These are phyloP conservation scores for Chytriomyces hyalinus DNA, from an alignment of 192 early-diverging fungal species.

Conservation along the genomic window DNA sequence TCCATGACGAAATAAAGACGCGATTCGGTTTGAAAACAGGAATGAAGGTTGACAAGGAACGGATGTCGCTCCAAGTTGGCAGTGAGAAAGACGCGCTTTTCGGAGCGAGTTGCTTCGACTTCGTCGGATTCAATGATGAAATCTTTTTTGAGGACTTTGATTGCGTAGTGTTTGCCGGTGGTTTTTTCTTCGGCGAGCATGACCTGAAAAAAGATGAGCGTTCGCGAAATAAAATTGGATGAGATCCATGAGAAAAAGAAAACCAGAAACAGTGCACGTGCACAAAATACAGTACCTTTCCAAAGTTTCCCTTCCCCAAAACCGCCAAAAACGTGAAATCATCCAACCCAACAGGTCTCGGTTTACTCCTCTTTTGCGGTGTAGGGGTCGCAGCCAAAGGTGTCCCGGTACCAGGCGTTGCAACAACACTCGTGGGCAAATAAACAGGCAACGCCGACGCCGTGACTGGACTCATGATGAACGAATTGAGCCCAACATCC, in stretches of 20 bases:
- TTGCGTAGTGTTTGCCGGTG: slow-evolving; percentile 83
- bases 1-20: slow-evolving; percentile 94
- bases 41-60: slow-evolving; percentile 74
- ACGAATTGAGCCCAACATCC: background rate
- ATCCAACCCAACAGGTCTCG: slow-evolving; percentile 77
- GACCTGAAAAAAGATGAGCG: slow-evolving; percentile 49
- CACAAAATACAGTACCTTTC: slow-evolving; percentile 68
- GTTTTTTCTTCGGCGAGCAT: slow-evolving; percentile 95
- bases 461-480: background rate
- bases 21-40: slow-evolving; percentile 33
- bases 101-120: slow-evolving; percentile 91
- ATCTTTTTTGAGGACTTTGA: slow-evolving; percentile 98
- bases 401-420: slow-evolving; percentile 2
- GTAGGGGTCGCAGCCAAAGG: background rate
- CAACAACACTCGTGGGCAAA: slow-evolving; percentile 5
- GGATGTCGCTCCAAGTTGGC: slow-evolving; percentile 92
- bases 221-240: background rate
- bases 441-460: background rate
- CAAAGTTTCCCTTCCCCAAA: slow-evolving; percentile 98
- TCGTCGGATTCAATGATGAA: slow-evolving; percentile 99
- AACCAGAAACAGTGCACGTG: background rate
- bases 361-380: slow-evolving; percentile 17
- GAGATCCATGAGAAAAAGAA: background rate
- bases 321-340: slow-evolving; percentile 96
- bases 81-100: slow-evolving; percentile 91